Conservation (phyloP, 306 rosid species). For the Erythrophleum fordii region DNA sequence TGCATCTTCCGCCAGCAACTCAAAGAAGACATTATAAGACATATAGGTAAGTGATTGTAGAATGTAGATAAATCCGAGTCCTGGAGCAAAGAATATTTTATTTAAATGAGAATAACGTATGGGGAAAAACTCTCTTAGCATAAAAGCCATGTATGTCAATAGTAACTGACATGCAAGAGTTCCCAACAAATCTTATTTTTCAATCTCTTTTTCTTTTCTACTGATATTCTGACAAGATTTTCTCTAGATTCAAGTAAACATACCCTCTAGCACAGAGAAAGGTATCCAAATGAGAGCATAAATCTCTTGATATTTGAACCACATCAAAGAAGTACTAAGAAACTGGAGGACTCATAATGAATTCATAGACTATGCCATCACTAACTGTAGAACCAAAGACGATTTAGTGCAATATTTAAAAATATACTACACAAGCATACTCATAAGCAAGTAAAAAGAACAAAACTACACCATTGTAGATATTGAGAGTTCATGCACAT, state of each 20-base stretch:
- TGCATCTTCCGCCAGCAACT: constrained; percentile 66
- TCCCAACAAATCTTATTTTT: constrained; percentile 2
- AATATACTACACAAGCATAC: background rate
- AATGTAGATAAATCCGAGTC: constrained; percentile 53
- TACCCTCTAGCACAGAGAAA: constrained; percentile 56
- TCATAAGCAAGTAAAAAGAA: background rate
- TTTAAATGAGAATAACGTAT: constrained; percentile 31
- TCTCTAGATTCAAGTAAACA: background rate
- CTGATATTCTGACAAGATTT: background rate
- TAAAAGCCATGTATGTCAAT: background rate
- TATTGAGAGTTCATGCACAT: background rate
- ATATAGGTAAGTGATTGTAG: constrained; percentile 50
- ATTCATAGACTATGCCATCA: background rate
- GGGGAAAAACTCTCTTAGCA: background rate
- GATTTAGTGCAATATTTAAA: background rate
- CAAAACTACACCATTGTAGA: background rate
- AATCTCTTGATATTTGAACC: background rate
- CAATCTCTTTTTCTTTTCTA: constrained; percentile 9
- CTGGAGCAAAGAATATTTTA: constrained; percentile 41
- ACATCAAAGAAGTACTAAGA: background rate
- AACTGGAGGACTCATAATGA: background rate
- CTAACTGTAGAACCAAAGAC: background rate
- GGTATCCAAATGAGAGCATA: constrained; percentile 46
- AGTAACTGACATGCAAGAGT: constrained; percentile 27
- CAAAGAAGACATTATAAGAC: constrained; percentile 76